A percentile compares a stretch with the other conserved stretches of the same genome.
Conservation (phyloP, 164 flowering plant genomes). For the Kingdonia uniflora region DNA sequence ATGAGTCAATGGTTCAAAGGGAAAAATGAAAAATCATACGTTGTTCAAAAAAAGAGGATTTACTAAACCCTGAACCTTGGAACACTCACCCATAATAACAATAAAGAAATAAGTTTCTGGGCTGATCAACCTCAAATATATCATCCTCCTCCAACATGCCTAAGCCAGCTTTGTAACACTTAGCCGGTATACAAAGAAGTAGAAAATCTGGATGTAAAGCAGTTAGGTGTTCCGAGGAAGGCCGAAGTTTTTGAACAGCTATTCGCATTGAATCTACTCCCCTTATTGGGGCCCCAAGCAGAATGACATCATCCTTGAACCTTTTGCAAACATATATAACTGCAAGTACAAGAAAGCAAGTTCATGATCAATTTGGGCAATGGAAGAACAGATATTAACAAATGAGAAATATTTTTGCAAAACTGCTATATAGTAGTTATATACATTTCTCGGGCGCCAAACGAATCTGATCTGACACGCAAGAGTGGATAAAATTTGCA, state of each 20-base stretch:
- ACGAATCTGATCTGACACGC: constrained; percentile 63
- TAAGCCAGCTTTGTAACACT: constrained; percentile 70
- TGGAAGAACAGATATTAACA: not conserved
- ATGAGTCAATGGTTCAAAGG: no score
- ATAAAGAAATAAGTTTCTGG: constrained; percentile 77
- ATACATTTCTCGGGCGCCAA: constrained; percentile 81
- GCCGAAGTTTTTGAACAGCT: constrained; percentile 65
- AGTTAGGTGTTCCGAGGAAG: constrained; percentile 67
- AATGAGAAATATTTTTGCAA: not conserved
- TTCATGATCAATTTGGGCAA: not conserved
- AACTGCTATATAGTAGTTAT: not conserved
- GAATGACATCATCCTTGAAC: constrained; percentile 60
- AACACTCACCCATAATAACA: constrained; percentile 82
- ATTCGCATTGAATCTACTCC: constrained; percentile 75
- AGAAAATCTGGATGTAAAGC: constrained; percentile 84
- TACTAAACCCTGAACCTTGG: not conserved
- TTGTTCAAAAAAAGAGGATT: no score
- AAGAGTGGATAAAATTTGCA: constrained; percentile 53
- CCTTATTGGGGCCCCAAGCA: constrained; percentile 52
- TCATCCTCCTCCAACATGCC: constrained; percentile 65
- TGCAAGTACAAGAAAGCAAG: constrained; percentile 26
- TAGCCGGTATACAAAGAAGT: constrained; percentile 66
- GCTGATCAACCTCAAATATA: constrained; percentile 80
- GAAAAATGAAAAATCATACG: no score
- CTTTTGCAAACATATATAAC: constrained; percentile 66